Evolutionary conservation across 345 rosid species (phyloP), one percentile per base, ranked within the genome.

Genomic region (Citrus medica): DNA sequence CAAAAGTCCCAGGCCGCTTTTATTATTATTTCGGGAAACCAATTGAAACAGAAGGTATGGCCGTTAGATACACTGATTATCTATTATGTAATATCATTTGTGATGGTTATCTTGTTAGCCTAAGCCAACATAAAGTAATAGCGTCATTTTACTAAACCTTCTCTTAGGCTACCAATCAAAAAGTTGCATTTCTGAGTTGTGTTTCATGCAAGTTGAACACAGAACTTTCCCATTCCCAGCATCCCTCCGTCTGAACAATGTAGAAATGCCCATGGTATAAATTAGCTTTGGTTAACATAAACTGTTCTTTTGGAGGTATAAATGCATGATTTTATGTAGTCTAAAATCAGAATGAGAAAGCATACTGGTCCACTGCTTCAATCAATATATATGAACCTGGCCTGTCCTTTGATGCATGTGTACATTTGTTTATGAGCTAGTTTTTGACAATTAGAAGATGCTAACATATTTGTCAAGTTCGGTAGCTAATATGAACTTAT

Each of bases 21-120:
- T 95, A 95, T 84, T 93, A 75, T 75, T 84, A 86, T 74, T 95
- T 93, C 10, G 95, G 95, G 27, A 93, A 90, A 79, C 94, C 98
- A 71, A 90, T 95, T 30, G 89, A 92, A 67, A 89, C 92, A 6
- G 5, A 82, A 89, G 95, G 98, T 93, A 84, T 12, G 69, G 2
- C 53, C 27, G 25, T 69, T 53, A 25, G 63, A 22, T 25, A 71
- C 33, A 66, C 32, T 46, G 33, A 16, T 10, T 76, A 4, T 76
- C 62, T 12, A 46, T 64, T 64, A 37, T 53, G 40, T 25, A 9
- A 21, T 78, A 21, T 13, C 1, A 16, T 46, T 46, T 46, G 6
- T 38, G 25, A 59, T 2, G 12, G 5, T 8, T 40, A 7, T 40
- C 53, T 67, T 9, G 62, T 71, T 53, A 53, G 63, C 33, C 59